Evolutionary conservation across 257 asterid species (phyloP).

Genomic region (Fraxinus cuspidata): DNA sequence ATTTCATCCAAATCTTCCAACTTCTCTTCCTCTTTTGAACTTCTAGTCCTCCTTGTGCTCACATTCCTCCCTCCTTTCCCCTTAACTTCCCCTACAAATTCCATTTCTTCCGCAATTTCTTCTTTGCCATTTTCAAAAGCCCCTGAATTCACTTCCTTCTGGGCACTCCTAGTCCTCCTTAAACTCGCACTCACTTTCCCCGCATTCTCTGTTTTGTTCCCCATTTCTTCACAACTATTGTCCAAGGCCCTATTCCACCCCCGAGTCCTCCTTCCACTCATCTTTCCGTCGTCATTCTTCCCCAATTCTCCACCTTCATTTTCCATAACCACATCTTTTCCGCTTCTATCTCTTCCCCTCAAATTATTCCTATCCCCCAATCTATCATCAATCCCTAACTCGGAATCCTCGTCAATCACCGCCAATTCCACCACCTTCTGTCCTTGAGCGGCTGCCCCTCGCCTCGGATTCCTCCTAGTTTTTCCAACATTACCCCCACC

Average conservation of each 20-base stretch:
- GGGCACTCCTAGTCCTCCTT: constrained; percentile 26
- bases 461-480: constrained; percentile 42
- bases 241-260: constrained; percentile 4
- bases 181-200: not conserved
- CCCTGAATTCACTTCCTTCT: constrained; percentile 10
- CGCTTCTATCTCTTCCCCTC: constrained; percentile 16
- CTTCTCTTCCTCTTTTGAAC: constrained; percentile 23
- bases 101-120: constrained; percentile 21
- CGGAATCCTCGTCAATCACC: constrained; percentile 45
- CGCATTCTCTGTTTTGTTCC: constrained; percentile 13
- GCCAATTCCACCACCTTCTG: constrained; percentile 32
- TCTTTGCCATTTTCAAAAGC: not conserved
- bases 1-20: constrained; percentile 21
- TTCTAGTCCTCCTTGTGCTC: constrained; percentile 26
- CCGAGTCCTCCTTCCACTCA: constrained; percentile 24
- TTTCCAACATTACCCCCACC: constrained; percentile 4
- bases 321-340: constrained; percentile 17
- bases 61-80: constrained; percentile 26
- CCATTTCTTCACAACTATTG: constrained; percentile 3
- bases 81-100: constrained; percentile 29
- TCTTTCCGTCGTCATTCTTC: constrained; percentile 9
- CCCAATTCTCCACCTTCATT: constrained; percentile 8
- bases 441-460: constrained; percentile 28
- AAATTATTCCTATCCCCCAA: constrained; percentile 2
- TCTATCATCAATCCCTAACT: constrained; percentile 33